Conservation (phyloP, 164 flowering plant genomes). For the Cinnamomum micranthum region DNA sequence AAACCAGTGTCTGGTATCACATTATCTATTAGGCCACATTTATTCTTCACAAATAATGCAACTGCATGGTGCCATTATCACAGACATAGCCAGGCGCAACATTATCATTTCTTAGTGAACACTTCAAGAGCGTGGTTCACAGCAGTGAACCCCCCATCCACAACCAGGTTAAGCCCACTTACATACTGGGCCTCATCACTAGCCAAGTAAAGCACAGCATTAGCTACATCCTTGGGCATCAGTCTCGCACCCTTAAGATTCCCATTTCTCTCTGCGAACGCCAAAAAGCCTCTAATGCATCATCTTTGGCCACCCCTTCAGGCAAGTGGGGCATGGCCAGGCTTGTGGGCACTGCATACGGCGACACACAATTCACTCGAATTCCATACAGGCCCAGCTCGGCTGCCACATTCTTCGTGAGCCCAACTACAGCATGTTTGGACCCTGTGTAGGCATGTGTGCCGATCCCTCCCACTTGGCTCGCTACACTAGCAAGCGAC, state of each 20-base stretch:
- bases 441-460: slow-evolving; percentile 81
- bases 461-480: slow-evolving; percentile 57
- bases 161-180: slow-evolving; percentile 75
- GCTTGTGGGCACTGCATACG: slow-evolving; percentile 53
- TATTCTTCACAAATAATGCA: too few species aligned
- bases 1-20: too few species aligned
- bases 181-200: slow-evolving; percentile 78
- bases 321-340: slow-evolving; percentile 72
- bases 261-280: slow-evolving; percentile 36
- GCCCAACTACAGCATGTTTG: slow-evolving; percentile 81
- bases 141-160: slow-evolving; percentile 75
- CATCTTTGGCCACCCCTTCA: slow-evolving; percentile 63
- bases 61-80: too few species aligned
- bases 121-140: slow-evolving; percentile 60
- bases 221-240: slow-evolving; percentile 66
- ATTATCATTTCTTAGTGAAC: slow-evolving; percentile 20
- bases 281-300: slow-evolving; percentile 39
- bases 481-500: slow-evolving; percentile 54
- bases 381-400: slow-evolving; percentile 80
- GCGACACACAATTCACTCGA: slow-evolving; percentile 88
- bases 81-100: too few species aligned
- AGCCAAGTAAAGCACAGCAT: slow-evolving; percentile 68
- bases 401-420: slow-evolving; percentile 72
- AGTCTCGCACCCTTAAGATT: slow-evolving; percentile 64
- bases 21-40: too few species aligned